phyloP scores from a whole-genome alignment of 2,329 filamentous ascomycete species.

The Pseudogymnoascus sp. region DNA sequence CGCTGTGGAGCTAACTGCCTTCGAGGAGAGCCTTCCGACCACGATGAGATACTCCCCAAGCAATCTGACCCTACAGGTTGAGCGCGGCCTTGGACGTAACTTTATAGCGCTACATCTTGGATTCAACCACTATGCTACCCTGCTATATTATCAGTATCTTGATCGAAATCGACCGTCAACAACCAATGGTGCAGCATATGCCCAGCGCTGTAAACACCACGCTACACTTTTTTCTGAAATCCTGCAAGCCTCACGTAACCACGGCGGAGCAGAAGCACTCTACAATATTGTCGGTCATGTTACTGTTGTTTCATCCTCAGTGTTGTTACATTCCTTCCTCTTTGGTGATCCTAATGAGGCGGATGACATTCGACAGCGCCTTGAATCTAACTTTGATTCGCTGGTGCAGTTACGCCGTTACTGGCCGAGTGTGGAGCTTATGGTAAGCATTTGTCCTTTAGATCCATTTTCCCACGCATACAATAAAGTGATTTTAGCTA shows the following conservation, averaged over 20 bases:
- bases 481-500: not conserved
- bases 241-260: conserved; percentile 19
- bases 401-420: conserved; percentile 15
- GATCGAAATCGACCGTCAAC: conserved; percentile 18
- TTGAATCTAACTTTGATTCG: conserved; percentile 16
- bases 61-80: conserved; percentile 23
- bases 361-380: not conserved
- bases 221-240: conserved; percentile 26
- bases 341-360: conserved; percentile 23
- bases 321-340: conserved; percentile 29
- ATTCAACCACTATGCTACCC: conserved; percentile 32
- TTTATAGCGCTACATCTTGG: conserved; percentile 34
- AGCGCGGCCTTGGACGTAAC: conserved; percentile 24
- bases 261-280: conserved; percentile 25
- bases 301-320: conserved; percentile 31
- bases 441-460: conserved; percentile 10
- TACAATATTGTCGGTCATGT: conserved; percentile 31
- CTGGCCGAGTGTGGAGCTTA: conserved; percentile 13
- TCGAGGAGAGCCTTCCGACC: conserved; percentile 12
- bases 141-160: conserved; percentile 34
- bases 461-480: not conserved
- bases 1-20: conserved; percentile 15
- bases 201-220: conserved; percentile 24
- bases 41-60: not conserved
- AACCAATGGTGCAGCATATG: conserved; percentile 8